Base-by-base conservation (phyloP, 345 rosid species). In the Garcia nutans region DNA sequence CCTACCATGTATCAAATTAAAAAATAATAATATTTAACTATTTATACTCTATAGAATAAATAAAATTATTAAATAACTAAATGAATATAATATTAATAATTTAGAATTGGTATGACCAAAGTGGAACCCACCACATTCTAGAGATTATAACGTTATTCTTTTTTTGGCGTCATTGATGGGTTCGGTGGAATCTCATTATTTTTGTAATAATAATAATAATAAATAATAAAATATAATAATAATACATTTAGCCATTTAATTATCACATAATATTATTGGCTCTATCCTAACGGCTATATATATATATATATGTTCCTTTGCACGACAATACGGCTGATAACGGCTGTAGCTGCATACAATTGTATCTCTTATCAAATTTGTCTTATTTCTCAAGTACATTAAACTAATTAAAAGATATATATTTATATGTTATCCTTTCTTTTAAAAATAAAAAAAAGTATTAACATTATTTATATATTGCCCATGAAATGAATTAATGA, bases 181-280 rank as follows among this genome's bases (percentile, higher is more conserved):
- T 77, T 77, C 76, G 70, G 66, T 49, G 77, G 87, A 79, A 84
- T 87, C 86, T 80, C 70, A 72, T 72, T 50, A 82, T 71, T 73
- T 70, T 28, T 28, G 2, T 28, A 28, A 28, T 28, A 1, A 28
- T 28, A 1, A 45, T 17, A 68, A 15, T 6, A 37, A 59, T 28
- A n/a, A 11, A 52, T 52, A 2, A 52, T 0, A 52, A 3, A 15
- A 52, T 52, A 52, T 52, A 9, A 17, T 65, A 65, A 47, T 47
- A 10, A 47, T 47, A 47, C 10, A 47, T 37, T 0, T 3, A 45
- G 12, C 50, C 50, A 9, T 47, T 47, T 9, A 37, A 37, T 37
- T 47, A 47, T 47, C 50, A 47, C 50, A 8, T 47, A 47, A 47
- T 47, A 47, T 47, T 47, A 47, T 52, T 52, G 56, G 6, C 56